phyloP scores from a whole-genome alignment of 257 asterid genomes.

The Lycium barbarum region DNA sequence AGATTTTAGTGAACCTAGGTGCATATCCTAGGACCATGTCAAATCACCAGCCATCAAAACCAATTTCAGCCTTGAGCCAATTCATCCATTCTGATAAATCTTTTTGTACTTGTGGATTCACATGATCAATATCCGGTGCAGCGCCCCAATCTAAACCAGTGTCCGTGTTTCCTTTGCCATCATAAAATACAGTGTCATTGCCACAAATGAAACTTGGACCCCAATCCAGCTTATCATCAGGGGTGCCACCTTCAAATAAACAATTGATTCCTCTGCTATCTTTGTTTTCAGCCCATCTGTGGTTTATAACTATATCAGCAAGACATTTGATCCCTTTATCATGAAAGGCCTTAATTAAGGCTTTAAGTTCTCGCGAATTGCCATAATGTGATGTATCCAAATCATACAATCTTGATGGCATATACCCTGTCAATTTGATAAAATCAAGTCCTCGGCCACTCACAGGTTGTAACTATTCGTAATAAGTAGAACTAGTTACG shows the following conservation, averaged over 20 bases:
- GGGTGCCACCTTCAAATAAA: conserved; percentile 52
- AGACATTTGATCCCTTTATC: conserved; percentile 64
- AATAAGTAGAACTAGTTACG: not conserved
- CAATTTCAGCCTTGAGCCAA: conserved; percentile 75
- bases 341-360: conserved; percentile 49
- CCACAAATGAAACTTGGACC: conserved; percentile 70
- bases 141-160: conserved; percentile 50
- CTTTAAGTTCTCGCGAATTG: conserved; percentile 48
- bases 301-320: conserved; percentile 88
- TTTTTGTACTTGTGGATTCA: conserved; percentile 62
- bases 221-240: conserved; percentile 70
- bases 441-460: not conserved
- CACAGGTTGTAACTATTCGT: not conserved
- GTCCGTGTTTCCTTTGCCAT: conserved; percentile 77
- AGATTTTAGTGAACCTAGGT: conserved; percentile 52
- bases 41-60: conserved; percentile 80
- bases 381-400: conserved; percentile 79
- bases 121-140: conserved; percentile 84
- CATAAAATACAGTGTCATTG: conserved; percentile 57
- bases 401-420: conserved; percentile 85
- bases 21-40: conserved; percentile 74
- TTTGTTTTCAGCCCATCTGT: conserved; percentile 64
- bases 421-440: conserved; percentile 56
- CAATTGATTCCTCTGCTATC: conserved; percentile 64
- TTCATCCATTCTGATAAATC: conserved; percentile 85